These are phyloP conservation scores for Solanum pinnatisectum DNA, from an alignment of 257 asterid genomes.

Conservation along the genomic window DNA sequence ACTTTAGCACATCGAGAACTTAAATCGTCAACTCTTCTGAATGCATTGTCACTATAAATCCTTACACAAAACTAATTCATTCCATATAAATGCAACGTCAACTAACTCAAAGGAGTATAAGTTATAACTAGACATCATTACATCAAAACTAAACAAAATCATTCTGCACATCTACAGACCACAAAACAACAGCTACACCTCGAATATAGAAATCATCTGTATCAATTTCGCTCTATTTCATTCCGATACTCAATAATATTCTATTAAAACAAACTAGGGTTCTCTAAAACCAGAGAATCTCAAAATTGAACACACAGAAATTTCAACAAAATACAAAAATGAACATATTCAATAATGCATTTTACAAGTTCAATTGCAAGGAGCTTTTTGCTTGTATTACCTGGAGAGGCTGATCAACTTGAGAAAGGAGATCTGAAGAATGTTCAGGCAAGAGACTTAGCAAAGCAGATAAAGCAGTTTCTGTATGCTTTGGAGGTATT, in stretches of 20 bases:
- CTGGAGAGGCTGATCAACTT: slow-evolving; percentile 97
- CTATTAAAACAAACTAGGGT: background rate
- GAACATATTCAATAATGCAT: background rate
- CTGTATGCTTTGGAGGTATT: slow-evolving; percentile 84
- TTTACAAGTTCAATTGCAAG: background rate
- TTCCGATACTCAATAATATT: background rate
- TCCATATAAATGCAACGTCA: background rate
- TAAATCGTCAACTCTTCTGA: background rate
- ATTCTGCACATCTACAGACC: background rate
- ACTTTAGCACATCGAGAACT: background rate
- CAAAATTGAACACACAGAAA: background rate
- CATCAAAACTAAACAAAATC: background rate
- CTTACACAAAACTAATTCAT: background rate
- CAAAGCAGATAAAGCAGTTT: slow-evolving; percentile 75
- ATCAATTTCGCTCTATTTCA: background rate
- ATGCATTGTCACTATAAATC: background rate
- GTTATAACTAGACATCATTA: background rate
- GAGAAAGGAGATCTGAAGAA: slow-evolving; percentile 96
- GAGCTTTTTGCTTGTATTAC: slow-evolving; percentile 14
- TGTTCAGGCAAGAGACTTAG: slow-evolving; percentile 85
- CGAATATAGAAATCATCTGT: background rate
- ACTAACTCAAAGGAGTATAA: background rate
- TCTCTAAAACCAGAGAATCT: background rate
- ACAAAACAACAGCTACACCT: background rate
- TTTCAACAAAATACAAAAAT: background rate